Base-by-base conservation (phyloP, 202 grass and related monocot genomes). In the Cymbopogon flexuosus region DNA sequence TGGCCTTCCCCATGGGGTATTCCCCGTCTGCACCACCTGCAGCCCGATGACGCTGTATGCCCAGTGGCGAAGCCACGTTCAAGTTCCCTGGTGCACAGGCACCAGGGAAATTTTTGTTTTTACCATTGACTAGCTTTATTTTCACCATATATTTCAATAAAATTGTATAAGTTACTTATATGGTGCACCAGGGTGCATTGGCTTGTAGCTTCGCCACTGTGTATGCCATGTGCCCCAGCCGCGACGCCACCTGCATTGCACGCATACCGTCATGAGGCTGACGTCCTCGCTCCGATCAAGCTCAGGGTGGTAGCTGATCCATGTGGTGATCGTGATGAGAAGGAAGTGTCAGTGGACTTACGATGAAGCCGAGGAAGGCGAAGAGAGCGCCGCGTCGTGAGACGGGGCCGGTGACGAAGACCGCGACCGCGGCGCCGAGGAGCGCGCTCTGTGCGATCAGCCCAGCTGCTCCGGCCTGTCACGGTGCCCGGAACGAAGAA, bases 161-260 rank as follows among this genome's bases (percentile, higher is more conserved):
- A n/a, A n/a, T n/a, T n/a, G n/a, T n/a, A n/a, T n/a, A n/a, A n/a
- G n/a, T n/a, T n/a, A n/a, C n/a, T n/a, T n/a, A n/a, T n/a, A n/a
- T n/a, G n/a, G n/a, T n/a, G n/a, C n/a, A n/a, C n/a, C n/a, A n/a
- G n/a, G n/a, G n/a, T n/a, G n/a, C n/a, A n/a, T n/a, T n/a, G n/a
- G n/a, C n/a, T n/a, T n/a, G n/a, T n/a, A n/a, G n/a, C n/a, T n/a
- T n/a, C n/a, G n/a, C n/a, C n/a, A n/a, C n/a, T n/a, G n/a, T 89
- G 87, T 87, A 92, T 64, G 90, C 76, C 90, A 92, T 84, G 51
- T 92, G 87, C 8, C 87, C 90, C 67, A 73, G 37, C 80, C 87
- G 81, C 30, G 87, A 92, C 52, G 60, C 70, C 31, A 87, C 86
- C 89, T 91, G 79, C 85, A 82, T 34, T 56, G 12, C 5, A n/a